A percentile compares a stretch with the other conserved stretches of the same genome.
Evolutionary conservation across 129 eudicot species (phyloP).

Genomic region (Kitagawia praeruptora): DNA sequence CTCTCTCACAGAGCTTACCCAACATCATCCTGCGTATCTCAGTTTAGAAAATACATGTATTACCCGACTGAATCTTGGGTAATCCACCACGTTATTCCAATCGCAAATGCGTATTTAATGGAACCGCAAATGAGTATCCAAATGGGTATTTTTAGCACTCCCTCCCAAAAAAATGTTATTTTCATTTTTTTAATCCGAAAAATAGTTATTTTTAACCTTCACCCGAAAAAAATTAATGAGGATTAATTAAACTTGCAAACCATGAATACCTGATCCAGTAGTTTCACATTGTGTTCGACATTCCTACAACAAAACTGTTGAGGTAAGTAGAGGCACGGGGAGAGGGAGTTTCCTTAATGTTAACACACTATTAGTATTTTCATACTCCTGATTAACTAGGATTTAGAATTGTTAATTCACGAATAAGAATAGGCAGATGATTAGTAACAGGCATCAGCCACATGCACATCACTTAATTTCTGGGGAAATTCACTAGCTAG

Average conservation of each 20-base stretch:
- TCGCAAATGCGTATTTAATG: too few species aligned
- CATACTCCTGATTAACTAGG: neutral
- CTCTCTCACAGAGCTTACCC: too few species aligned
- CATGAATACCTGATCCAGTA: neutral
- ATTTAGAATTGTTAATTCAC: neutral
- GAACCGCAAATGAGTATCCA: too few species aligned
- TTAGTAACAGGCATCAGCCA: neutral
- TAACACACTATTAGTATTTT: neutral
- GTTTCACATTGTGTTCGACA: neutral
- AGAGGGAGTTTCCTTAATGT: neutral
- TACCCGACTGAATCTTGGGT: too few species aligned
- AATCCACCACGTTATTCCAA: too few species aligned
- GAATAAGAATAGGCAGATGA: neutral
- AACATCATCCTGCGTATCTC: too few species aligned
- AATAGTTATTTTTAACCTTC: too few species aligned
- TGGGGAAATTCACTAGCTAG: neutral
- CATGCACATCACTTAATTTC: neutral
- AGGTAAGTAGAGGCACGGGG: neutral
- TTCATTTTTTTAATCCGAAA: too few species aligned
- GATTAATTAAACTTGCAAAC: neutral
- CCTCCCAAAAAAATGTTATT: too few species aligned
- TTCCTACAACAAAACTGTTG: neutral
- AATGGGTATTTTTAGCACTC: too few species aligned
- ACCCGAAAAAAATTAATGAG: too few species aligned
- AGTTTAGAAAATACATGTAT: too few species aligned